Evolutionary conservation across 768 basidiomycete genomes (phyloP).

Genomic region (Mycena latifolia): DNA sequence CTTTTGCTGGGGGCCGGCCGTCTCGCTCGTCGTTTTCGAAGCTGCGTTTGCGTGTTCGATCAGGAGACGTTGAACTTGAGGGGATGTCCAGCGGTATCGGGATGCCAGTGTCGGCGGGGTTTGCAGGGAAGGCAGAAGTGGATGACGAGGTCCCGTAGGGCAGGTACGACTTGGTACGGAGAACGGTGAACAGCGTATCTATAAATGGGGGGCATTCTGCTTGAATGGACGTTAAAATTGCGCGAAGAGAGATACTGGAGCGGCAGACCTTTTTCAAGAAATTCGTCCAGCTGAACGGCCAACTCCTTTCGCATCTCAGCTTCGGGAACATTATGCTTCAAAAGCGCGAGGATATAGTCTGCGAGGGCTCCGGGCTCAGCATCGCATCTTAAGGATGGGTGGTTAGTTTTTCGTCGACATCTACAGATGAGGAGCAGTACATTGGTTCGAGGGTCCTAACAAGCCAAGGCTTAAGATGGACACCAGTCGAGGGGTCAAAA

Average conservation of each 20-base stretch:
- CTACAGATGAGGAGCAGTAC: constrained; percentile 56
- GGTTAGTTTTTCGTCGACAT: constrained; percentile 39
- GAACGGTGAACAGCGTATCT: constrained; percentile 85
- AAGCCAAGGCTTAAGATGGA: constrained; percentile 89
- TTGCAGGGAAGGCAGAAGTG: constrained; percentile 55
- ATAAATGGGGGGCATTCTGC: constrained; percentile 83
- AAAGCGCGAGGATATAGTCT: constrained; percentile 93
- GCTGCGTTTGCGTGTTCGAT: constrained; percentile 75
- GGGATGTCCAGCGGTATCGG: constrained; percentile 82
- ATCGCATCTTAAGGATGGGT: constrained; percentile 77
- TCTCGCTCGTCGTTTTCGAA: constrained; percentile 73
- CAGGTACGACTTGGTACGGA: constrained; percentile 88
- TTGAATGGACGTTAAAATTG: constrained; percentile 27
- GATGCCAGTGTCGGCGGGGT: constrained; percentile 73
- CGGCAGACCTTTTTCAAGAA: constrained; percentile 86
- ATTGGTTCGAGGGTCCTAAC: constrained; percentile 92
- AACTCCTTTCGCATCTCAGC: constrained; percentile 86
- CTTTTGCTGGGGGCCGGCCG: constrained; percentile 73
- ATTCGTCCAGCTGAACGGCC: constrained; percentile 85
- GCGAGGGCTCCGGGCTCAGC: constrained; percentile 95
- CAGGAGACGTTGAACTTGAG: constrained; percentile 55
- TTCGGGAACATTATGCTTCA: constrained; percentile 91
- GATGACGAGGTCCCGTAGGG: constrained; percentile 68
- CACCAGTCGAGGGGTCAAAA: constrained; percentile 72
- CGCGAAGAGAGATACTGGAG: constrained; percentile 7